Evolutionary conservation across 345 rosid species (phyloP).

Genomic region (Pugionium cornutum): DNA sequence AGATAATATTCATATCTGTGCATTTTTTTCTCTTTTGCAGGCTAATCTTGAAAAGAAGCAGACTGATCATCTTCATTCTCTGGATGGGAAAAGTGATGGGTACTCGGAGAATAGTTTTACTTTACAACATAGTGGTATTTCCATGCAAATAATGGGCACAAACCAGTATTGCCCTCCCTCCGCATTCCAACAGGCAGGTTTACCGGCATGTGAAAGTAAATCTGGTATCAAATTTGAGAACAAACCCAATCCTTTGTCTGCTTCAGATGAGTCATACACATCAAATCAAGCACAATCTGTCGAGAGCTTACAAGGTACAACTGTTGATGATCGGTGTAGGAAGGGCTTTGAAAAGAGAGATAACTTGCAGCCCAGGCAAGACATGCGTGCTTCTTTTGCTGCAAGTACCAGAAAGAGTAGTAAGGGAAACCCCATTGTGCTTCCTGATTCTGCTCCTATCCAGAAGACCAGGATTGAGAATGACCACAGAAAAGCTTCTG

Average conservation of each 20-base stretch:
- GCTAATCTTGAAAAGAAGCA: slow-evolving; percentile 48
- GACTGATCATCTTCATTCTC: slow-evolving; percentile 41
- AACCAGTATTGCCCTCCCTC: slow-evolving; percentile 41
- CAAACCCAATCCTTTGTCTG: slow-evolving; percentile 48
- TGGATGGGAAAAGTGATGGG: slow-evolving; percentile 49
- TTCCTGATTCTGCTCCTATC: slow-evolving; percentile 47
- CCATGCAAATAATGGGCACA: slow-evolving; percentile 42
- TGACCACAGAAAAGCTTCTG: slow-evolving; percentile 39
- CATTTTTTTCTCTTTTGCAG: slow-evolving; percentile 42
- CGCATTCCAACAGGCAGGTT: slow-evolving; percentile 29
- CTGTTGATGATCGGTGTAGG: slow-evolving; percentile 42
- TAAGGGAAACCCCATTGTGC: slow-evolving; percentile 41
- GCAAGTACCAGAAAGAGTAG: slow-evolving; percentile 42
- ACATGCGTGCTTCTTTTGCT: slow-evolving; percentile 35
- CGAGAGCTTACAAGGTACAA: slow-evolving; percentile 48
- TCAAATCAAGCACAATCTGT: slow-evolving; percentile 57
- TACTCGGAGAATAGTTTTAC: slow-evolving; percentile 47
- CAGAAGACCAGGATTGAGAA: slow-evolving; percentile 50
- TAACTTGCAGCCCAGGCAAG: slow-evolving; percentile 37
- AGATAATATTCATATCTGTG: slow-evolving; percentile 13
- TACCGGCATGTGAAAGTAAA: slow-evolving; percentile 52
- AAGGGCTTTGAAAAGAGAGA: slow-evolving; percentile 38
- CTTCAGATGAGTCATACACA: slow-evolving; percentile 53
- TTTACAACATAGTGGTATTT: slow-evolving; percentile 42
- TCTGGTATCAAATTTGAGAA: slow-evolving; percentile 54